Conservation (phyloP, 1,284 basidiomycete genomes). For the Naganishia sp. region DNA sequence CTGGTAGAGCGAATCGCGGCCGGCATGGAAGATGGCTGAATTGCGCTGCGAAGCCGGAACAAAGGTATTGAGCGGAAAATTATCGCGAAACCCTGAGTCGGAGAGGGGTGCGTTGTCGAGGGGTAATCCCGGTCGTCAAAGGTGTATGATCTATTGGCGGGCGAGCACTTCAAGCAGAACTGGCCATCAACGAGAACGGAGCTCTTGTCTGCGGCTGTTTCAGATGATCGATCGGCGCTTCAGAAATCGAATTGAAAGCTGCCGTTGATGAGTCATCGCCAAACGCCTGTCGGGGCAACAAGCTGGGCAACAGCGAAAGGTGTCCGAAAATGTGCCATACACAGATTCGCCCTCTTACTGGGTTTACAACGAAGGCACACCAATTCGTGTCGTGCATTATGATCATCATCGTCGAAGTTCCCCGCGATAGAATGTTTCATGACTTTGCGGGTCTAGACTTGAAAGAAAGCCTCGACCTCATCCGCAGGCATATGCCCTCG, state of each 20-base stretch:
- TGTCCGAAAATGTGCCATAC: too few relatives aligned
- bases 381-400: background rate
- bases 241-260: too few relatives aligned
- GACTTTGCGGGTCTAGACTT: slow-evolving; percentile 1
- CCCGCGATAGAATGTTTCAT: background rate
- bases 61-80: background rate
- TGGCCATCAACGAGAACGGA: background rate
- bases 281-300: background rate
- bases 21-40: background rate
- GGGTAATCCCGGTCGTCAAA: too few relatives aligned
- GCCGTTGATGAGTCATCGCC: background rate
- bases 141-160: too few relatives aligned
- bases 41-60: background rate
- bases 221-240: slow-evolving; percentile 17
- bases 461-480: slow-evolving; percentile 51
- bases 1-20: slow-evolving; percentile 2
- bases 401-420: background rate
- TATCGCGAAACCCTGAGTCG: background rate
- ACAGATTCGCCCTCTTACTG: too few relatives aligned
- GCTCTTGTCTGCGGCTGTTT: slow-evolving; percentile 1
- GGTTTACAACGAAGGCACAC: too few relatives aligned
- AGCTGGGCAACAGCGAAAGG: too few relatives aligned
- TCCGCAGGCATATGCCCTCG: slow-evolving; percentile 50
- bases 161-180: background rate
- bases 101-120: too few relatives aligned